A percentile compares a stretch with the other conserved stretches of the same genome.
These are phyloP conservation scores for Anaeromyces robustus DNA, from an alignment of 192 early-diverging fungal species.

Conservation along the genomic window DNA sequence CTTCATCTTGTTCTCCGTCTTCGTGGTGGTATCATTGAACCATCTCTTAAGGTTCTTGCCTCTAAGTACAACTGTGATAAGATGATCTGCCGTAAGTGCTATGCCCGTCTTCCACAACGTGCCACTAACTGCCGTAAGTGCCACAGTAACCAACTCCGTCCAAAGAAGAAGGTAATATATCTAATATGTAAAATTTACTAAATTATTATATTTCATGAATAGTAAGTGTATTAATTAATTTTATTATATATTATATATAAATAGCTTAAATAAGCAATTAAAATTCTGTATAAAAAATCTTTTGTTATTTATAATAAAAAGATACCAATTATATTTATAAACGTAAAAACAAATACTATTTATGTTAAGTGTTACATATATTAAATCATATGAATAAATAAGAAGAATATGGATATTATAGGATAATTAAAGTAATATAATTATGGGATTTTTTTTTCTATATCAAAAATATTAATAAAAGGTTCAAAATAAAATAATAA, in stretches of 20 bases:
- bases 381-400: too few relatives aligned
- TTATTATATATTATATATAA: neutral
- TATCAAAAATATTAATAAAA: too few relatives aligned
- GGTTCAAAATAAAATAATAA: too few relatives aligned
- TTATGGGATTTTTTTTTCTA: too few relatives aligned
- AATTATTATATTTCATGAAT: too few relatives aligned
- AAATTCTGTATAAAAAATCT: neutral
- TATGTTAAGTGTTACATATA: too few relatives aligned
- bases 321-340: neutral
- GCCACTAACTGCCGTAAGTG: slow-evolving; percentile 99
- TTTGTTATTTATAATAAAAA: neutral
- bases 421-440: too few relatives aligned
- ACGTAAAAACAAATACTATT: neutral
- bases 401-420: too few relatives aligned
- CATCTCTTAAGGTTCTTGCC: slow-evolving; percentile 92
- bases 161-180: neutral
- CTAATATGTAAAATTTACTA: too few relatives aligned
- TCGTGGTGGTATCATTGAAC: slow-evolving; percentile 67
- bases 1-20: slow-evolving; percentile 1
- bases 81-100: slow-evolving; percentile 99
- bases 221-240: neutral
- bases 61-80: slow-evolving; percentile 99
- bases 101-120: slow-evolving; percentile 96
- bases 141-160: slow-evolving; percentile 91
- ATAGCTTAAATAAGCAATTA: neutral